Conservation (phyloP, 768 basidiomycete genomes). For the Podaxis mareebaensis region DNA sequence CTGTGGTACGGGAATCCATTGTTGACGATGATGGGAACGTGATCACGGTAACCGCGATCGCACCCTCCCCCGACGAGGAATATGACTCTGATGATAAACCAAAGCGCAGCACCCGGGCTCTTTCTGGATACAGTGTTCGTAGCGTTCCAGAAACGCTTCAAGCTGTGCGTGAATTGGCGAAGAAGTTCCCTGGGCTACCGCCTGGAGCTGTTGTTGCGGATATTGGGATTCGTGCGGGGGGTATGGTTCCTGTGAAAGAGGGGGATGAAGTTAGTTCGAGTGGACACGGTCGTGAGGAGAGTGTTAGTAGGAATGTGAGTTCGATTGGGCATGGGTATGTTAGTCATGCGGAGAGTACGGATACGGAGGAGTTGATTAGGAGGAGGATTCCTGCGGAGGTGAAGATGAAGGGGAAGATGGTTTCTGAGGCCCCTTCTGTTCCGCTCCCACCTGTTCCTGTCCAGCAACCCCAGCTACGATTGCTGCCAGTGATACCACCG, state of each 20-base stretch:
- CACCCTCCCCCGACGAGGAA: constrained; percentile 3
- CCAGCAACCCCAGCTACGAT: not conserved
- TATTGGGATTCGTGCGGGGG: constrained; percentile 8
- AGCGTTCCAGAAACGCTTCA: constrained; percentile 42
- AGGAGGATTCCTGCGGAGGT: constrained; percentile 16
- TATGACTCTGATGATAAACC: not conserved
- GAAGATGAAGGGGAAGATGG: constrained; percentile 15
- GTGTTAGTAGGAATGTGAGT: constrained; percentile 9
- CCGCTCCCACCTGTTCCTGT: constrained; percentile 6
- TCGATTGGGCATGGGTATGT: constrained; percentile 17
- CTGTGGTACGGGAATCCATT: not conserved
- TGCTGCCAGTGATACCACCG: not conserved
- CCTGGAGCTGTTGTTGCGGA: constrained; percentile 7
- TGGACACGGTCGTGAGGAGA: not conserved
- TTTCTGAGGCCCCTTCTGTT: not conserved
- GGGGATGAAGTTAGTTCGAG: not conserved
- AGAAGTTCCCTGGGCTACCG: constrained; percentile 51
- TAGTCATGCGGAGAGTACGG: constrained; percentile 20
- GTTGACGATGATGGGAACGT: constrained; percentile 11
- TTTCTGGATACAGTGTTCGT: constrained; percentile 29
- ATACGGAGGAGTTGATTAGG: constrained; percentile 21
- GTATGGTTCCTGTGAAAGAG: constrained; percentile 7
- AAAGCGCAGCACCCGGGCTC: constrained; percentile 13
- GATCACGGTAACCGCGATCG: constrained; percentile 8
- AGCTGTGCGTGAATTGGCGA: constrained; percentile 50